Percentiles rank a stretch among this genome's conserved stretches.
These are phyloP conservation scores for Diaporthe citrichinensis DNA, from an alignment of 2,329 filamentous ascomycete genomes.

Conservation along the genomic window DNA sequence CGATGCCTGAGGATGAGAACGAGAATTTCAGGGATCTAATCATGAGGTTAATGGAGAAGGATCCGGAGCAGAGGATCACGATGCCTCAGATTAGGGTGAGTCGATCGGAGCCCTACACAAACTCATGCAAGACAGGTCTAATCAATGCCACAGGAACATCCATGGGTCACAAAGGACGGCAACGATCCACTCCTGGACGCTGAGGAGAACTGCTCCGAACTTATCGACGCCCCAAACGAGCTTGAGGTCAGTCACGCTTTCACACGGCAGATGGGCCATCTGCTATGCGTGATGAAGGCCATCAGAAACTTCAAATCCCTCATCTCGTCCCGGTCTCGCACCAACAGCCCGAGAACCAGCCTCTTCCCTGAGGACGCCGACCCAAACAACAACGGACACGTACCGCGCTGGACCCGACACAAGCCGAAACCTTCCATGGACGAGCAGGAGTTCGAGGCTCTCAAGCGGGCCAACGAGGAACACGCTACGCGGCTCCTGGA, in stretches of 20 bases:
- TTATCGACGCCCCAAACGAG: conserved; percentile 87
- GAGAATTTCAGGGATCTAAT: conserved; percentile 83
- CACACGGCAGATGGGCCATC: conserved; percentile 87
- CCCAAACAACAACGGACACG: background rate
- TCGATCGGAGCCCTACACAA: conserved; percentile 35
- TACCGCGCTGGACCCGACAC: conserved; percentile 7
- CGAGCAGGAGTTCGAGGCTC: conserved; percentile 41
- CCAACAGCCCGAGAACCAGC: conserved; percentile 49
- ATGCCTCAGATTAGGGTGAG: conserved; percentile 87
- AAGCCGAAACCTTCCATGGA: conserved; percentile 38
- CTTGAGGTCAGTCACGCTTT: conserved; percentile 93
- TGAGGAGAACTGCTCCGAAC: conserved; percentile 87
- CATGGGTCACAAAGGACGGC: conserved; percentile 90
- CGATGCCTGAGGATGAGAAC: conserved; percentile 75
- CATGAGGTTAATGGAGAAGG: conserved; percentile 81
- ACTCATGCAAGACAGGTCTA: conserved; percentile 43
- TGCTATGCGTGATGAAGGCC: conserved; percentile 92
- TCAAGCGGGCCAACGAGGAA: conserved; percentile 57
- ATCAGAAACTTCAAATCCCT: conserved; percentile 89
- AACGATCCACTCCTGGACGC: conserved; percentile 82
- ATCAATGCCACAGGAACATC: conserved; percentile 75
- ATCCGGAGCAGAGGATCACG: conserved; percentile 84
- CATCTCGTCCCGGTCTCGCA: conserved; percentile 53
- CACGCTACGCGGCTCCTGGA: conserved; percentile 65
- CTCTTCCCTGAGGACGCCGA: conserved; percentile 45